Evolutionary conservation across 106 monocot genomes (phyloP).

Genomic region (Phalaenopsis equestris): DNA sequence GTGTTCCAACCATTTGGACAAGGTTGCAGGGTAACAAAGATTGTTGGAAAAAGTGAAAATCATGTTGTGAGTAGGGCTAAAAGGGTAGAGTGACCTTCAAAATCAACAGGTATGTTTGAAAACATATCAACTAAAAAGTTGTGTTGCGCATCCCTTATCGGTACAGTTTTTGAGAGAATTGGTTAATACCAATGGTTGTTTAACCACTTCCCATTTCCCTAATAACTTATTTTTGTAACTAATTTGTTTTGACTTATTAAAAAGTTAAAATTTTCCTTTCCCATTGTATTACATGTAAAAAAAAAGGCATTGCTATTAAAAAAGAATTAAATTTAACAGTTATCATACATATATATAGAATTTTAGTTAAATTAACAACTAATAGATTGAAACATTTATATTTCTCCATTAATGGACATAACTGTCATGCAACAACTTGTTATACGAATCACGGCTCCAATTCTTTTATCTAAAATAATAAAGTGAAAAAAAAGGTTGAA

Average conservation of each 20-base stretch:
- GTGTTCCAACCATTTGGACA: not conserved
- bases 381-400: not conserved
- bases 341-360: too few species aligned
- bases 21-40: not conserved
- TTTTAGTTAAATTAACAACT: not conserved
- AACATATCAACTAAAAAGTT: not conserved
- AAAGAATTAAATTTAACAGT: too few species aligned
- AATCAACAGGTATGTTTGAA: not conserved
- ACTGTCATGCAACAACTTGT: not conserved
- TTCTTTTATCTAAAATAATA: not conserved
- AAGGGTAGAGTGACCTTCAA: not conserved
- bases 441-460: not conserved
- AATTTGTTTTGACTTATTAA: not conserved
- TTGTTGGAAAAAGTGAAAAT: not conserved
- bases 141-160: too few species aligned
- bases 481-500: not conserved
- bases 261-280: too few species aligned
- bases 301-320: too few species aligned
- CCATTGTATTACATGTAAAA: too few species aligned
- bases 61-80: not conserved
- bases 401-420: not conserved
- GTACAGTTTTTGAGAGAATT: too few species aligned
- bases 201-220: not conserved
- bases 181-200: not conserved
- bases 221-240: not conserved